Percentiles rank a stretch among this genome's conserved stretches.
These are phyloP conservation scores for Lactarius hatsudake DNA, from an alignment of 768 basidiomycete species.

Conservation along the genomic window DNA sequence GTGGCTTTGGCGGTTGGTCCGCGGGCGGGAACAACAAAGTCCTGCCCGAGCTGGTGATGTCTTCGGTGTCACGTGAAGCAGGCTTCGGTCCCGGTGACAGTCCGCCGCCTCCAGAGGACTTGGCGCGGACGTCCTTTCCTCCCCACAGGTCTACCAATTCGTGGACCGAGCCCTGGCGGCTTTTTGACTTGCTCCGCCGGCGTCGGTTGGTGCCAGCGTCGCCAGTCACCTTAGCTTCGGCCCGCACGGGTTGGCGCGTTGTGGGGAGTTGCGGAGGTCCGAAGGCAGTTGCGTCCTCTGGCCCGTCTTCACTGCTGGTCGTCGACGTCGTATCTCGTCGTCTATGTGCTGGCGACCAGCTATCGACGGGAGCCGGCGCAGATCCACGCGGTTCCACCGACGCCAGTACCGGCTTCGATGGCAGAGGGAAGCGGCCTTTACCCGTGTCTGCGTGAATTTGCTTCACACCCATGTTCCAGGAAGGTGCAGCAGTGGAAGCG, in stretches of 20 bases:
- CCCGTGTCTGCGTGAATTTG: conserved; percentile 11
- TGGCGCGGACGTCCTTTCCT: conserved; percentile 39
- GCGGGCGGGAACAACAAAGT: conserved; percentile 12
- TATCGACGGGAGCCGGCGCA: conserved; percentile 29
- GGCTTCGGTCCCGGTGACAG: conserved; percentile 1
- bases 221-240: conserved; percentile 23
- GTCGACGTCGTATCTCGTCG: conserved; percentile 41
- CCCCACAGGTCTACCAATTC: conserved; percentile 80
- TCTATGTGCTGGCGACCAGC: conserved; percentile 27
- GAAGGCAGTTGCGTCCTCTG: conserved; percentile 41
- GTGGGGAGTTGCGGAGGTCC: neutral
- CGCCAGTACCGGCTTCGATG: conserved; percentile 24
- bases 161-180: conserved; percentile 79
- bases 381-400: conserved; percentile 15
- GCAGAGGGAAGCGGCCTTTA: conserved; percentile 11
- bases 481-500: neutral
- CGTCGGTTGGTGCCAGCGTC: conserved; percentile 29
- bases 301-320: conserved; percentile 57
- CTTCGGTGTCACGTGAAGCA: conserved; percentile 13
- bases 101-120: neutral
- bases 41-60: conserved; percentile 1
- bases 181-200: conserved; percentile 42
- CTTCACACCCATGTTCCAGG: conserved; percentile 14
- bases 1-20: conserved; percentile 8
- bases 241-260: neutral